Conservation (phyloP, 257 asterid species). For the Solanum tarijense region DNA sequence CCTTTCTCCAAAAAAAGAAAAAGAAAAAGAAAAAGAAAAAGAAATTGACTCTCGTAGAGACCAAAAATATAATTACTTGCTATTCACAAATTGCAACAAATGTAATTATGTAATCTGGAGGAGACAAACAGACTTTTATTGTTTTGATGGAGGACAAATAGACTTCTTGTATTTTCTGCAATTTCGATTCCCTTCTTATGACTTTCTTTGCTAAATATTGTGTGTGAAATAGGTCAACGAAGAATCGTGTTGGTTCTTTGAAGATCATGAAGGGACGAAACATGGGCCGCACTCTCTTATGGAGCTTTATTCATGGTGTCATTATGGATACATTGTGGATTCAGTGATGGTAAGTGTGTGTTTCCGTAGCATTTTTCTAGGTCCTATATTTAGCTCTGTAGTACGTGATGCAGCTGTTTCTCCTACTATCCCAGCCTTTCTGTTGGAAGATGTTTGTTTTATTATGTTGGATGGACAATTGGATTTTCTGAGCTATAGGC, state of each 20-base stretch:
- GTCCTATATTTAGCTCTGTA: background rate
- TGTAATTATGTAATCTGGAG: background rate
- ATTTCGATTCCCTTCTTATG: background rate
- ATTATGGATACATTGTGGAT: conserved; percentile 47
- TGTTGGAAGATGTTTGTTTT: background rate
- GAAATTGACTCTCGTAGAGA: background rate
- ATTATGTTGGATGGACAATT: background rate
- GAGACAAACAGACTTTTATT: background rate
- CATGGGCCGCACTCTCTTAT: conserved; percentile 77
- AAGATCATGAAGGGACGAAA: conserved; percentile 63
- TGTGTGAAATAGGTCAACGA: conserved; percentile 38
- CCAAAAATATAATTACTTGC: background rate
- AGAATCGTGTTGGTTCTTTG: conserved; percentile 73
- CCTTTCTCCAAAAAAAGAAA: background rate
- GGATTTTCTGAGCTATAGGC: background rate
- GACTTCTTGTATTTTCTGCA: background rate
- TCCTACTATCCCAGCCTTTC: background rate
- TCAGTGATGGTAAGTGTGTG: conserved; percentile 47
- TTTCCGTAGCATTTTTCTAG: background rate
- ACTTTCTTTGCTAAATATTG: background rate
- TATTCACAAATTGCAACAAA: background rate
- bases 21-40: background rate
- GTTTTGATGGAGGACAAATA: background rate
- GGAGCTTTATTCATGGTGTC: conserved; percentile 75
- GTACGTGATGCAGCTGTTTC: background rate